A percentile compares a stretch with the other conserved stretches of the same genome.
These are phyloP conservation scores for Volvariella surrecta DNA, from an alignment of 1,284 basidiomycete genomes.

Conservation along the genomic window DNA sequence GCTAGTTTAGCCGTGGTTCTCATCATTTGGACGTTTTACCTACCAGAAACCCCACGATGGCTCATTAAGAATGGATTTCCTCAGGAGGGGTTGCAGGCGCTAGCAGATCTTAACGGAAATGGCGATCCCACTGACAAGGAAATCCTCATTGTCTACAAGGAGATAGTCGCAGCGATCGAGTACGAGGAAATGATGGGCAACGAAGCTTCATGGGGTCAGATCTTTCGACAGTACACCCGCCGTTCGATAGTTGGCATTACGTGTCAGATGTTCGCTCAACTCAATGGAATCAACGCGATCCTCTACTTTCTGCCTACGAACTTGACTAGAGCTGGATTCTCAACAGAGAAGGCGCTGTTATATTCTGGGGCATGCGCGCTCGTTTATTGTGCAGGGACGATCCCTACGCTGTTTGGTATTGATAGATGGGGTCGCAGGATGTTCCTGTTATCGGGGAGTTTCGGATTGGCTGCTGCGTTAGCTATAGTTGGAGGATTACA, in stretches of 20 bases:
- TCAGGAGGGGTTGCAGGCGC: conserved; percentile 31
- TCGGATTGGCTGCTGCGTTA: conserved; percentile 30
- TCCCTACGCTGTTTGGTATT: conserved; percentile 49
- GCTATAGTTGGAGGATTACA: conserved; percentile 37
- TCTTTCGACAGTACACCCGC: conserved; percentile 38
- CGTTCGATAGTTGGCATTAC: conserved; percentile 39
- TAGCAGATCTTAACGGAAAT: conserved; percentile 40
- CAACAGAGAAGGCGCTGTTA: conserved; percentile 32
- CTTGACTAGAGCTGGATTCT: conserved; percentile 40
- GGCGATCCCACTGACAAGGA: conserved; percentile 31
- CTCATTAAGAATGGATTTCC: conserved; percentile 40
- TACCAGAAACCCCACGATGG: conserved; percentile 49
- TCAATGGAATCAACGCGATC: conserved; percentile 51
- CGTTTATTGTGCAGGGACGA: conserved; percentile 48
- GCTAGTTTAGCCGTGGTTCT: conserved; percentile 35
- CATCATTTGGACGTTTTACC: conserved; percentile 34
- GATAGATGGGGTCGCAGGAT: conserved; percentile 44
- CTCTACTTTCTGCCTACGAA: conserved; percentile 48
- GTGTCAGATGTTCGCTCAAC: conserved; percentile 46
- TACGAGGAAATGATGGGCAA: conserved; percentile 29
- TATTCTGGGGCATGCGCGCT: conserved; percentile 47
- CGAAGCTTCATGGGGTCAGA: conserved; percentile 32
- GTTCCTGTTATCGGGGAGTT: conserved; percentile 42
- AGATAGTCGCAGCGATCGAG: conserved; percentile 32
- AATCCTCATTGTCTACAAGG: conserved; percentile 30